These are phyloP conservation scores for Sugiyamaella valdiviana DNA, from an alignment of 805 yeast genomes.

Conservation along the genomic window DNA sequence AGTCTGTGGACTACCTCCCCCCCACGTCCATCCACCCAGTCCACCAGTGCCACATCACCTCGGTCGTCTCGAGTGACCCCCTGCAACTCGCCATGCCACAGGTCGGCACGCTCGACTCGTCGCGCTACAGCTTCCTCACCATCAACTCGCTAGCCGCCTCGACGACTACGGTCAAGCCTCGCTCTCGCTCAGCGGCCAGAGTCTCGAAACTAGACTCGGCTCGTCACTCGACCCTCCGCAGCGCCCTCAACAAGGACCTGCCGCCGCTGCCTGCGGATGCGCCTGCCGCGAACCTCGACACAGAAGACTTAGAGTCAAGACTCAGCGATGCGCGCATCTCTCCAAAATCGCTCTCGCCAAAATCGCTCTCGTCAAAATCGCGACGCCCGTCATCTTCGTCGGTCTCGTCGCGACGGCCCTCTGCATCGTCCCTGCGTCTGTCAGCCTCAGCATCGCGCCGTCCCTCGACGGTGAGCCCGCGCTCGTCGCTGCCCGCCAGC, in stretches of 20 bases:
- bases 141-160: background rate
- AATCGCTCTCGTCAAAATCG: too few relatives aligned
- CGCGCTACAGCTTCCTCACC: background rate
- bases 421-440: background rate
- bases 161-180: too few relatives aligned
- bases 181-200: too few relatives aligned
- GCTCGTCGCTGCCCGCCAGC: too few relatives aligned
- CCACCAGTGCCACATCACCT: background rate
- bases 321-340: too few relatives aligned
- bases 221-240: background rate
- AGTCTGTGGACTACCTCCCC: too few relatives aligned
- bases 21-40: constrained; percentile 1
- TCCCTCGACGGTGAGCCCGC: too few relatives aligned
- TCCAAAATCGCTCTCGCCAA: too few relatives aligned
- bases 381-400: too few relatives aligned
- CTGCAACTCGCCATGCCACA: background rate
- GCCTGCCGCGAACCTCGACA: background rate
- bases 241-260: constrained; percentile 1
- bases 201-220: too few relatives aligned
- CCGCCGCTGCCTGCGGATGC: constrained; percentile 1
- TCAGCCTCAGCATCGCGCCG: too few relatives aligned
- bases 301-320: background rate
- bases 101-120: constrained; percentile 1
- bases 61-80: background rate
- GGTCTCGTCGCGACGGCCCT: background rate